phyloP scores from a whole-genome alignment of 495 filamentous ascomycete genomes.

The Trypethelium eluteriae region DNA sequence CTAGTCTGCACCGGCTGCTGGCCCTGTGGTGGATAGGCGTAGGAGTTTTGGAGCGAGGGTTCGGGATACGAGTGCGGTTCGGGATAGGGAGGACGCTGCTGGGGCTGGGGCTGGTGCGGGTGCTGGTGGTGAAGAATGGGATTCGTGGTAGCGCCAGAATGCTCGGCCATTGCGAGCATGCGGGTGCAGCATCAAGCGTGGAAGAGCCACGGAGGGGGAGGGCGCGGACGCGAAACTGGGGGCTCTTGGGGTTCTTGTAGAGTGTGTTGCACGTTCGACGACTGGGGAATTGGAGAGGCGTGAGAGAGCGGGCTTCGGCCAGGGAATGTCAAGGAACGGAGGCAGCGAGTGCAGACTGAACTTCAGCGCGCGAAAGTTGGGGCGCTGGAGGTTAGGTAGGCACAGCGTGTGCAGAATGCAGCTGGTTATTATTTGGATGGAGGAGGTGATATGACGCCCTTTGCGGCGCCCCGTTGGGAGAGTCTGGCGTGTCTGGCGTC shows the following conservation, averaged over 20 bases:
- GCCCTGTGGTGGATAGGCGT: slow-evolving; percentile 48
- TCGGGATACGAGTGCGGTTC: slow-evolving; percentile 50
- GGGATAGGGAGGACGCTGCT: slow-evolving; percentile 45
- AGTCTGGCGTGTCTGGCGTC: background rate
- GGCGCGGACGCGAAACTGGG: background rate
- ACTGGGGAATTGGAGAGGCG: too few species aligned
- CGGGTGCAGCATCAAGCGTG: background rate
- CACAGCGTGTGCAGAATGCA: background rate
- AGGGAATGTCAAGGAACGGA: background rate
- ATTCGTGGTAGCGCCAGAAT: slow-evolving; percentile 2
- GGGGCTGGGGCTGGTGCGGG: slow-evolving; percentile 46
- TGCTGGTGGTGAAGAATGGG: slow-evolving; percentile 25
- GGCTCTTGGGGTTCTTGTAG: background rate
- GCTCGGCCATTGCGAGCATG: slow-evolving; percentile 10
- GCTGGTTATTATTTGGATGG: background rate
- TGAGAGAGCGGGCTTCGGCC: too few species aligned
- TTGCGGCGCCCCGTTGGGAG: slow-evolving; percentile 1
- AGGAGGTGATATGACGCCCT: slow-evolving; percentile 5
- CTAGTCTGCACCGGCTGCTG: slow-evolving; percentile 32
- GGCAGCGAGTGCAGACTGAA: background rate
- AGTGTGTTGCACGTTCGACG: background rate
- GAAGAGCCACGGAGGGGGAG: background rate
- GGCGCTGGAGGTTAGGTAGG: background rate
- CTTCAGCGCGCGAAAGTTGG: background rate
- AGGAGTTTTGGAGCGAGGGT: slow-evolving; percentile 46